Evolutionary conservation across 208 protist genomes (phyloP), one percentile per base, ranked within the genome.

Genomic region (Pavlovales sp.): DNA sequence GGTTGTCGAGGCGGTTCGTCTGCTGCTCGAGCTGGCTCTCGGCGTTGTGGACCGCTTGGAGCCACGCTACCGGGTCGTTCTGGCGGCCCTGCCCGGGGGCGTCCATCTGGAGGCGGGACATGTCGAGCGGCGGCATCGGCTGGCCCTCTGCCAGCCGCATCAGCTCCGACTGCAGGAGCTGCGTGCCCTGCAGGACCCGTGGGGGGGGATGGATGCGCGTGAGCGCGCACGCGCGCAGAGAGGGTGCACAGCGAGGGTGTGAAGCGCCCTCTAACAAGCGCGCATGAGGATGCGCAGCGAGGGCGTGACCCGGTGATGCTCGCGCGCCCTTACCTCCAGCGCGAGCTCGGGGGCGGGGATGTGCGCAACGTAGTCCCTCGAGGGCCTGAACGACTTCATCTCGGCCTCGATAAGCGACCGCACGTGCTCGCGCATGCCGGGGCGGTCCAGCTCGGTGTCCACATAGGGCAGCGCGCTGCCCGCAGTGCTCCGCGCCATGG

Each of bases 11-110:
- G 0, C 82, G 82, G 10, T 30, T 86, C 2, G 37, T n/a, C 37
- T 86, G 82, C 40, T 86, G 82, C 57, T 86, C 82, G 37, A 77
- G 82, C 57, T 86, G 82, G 8, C 41, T 46, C 5, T 86, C 2
- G 34, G 82, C 82, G 66, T 86, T 86, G 14, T 41, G 14, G 38
- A 86, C 37, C 1, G 40, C 7, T 4, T 38, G 28, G 36, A n/a
- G 40, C 82, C 82, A 86, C n/a, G 82, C 82, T 28, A 0, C 37
- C 2, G 57, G 44, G 66, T 85, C 80, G 32, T 71, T 30, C 20
- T 76, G 47, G 26, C 37, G 7, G 1, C 32, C 22, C 10, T 32
- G 42, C 47, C 47, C 41, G 36, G 82, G 82, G 4, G 57, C 36
- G 36, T 86, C 82, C 14, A 86, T 46, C 38, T 75, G 47, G 36